Conservation (phyloP, 202 grass and related monocot genomes). For the Setaria viridis region DNA sequence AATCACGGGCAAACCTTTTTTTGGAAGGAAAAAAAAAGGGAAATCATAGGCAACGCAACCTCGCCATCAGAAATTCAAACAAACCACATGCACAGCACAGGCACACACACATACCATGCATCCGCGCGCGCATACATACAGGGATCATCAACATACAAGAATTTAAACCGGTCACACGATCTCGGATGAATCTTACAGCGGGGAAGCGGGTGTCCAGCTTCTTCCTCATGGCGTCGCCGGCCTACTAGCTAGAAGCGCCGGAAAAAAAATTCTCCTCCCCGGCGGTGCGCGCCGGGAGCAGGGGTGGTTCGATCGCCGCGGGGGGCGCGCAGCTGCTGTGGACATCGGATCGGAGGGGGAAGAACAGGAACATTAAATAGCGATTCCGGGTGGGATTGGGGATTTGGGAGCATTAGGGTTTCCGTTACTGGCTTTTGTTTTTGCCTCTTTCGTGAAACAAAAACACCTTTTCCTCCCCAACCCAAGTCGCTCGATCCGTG, state of each 20-base stretch:
- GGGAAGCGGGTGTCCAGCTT: constrained; percentile 98
- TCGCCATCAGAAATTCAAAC: not conserved
- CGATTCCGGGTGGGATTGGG: constrained; percentile 14
- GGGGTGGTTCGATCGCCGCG: constrained; percentile 39
- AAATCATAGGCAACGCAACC: not conserved
- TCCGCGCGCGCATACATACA: not conserved
- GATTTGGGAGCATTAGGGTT: constrained; percentile 55
- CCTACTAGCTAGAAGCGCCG: not conserved
- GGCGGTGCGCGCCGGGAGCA: not conserved
- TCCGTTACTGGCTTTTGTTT: constrained; percentile 47
- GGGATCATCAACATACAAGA: constrained; percentile 1
- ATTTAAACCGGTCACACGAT: not conserved
- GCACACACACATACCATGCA: not conserved
- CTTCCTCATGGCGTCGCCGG: constrained; percentile 74
- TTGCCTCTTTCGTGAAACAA: constrained; percentile 23
- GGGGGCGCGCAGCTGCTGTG: not conserved
- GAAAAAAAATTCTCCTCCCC: not conserved
- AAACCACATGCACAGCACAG: not conserved
- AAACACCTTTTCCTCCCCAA: not conserved
- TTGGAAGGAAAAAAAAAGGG: not conserved
- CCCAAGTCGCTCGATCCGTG: constrained; percentile 34
- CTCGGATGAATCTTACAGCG: constrained; percentile 53
- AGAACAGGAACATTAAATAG: constrained; percentile 56
- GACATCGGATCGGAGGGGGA: constrained; percentile 48
- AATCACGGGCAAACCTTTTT: not conserved